A percentile compares a stretch with the other conserved stretches of the same genome.
phyloP scores from a whole-genome alignment of 1,139 yeast genomes.

The Insectozyma bohioensis region DNA sequence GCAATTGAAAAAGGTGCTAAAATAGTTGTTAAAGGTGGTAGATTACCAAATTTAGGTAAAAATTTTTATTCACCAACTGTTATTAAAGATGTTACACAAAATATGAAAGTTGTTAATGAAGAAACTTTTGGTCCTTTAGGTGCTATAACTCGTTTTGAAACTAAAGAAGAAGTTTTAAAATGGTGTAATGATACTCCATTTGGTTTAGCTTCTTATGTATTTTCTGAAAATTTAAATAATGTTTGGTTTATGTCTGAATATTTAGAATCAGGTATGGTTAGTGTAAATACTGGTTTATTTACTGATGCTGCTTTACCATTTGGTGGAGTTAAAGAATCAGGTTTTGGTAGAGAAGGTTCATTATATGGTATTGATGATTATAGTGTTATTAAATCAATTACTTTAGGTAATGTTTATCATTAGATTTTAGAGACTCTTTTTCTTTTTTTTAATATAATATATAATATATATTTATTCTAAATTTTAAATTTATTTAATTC shows the following conservation, averaged over 20 bases:
- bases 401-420: conserved; percentile 36
- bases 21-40: conserved; percentile 41
- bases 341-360: conserved; percentile 53
- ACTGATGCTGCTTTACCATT: conserved; percentile 51
- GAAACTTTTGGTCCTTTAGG: conserved; percentile 52
- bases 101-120: conserved; percentile 40
- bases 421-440: too few species aligned
- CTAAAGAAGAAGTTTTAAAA: conserved; percentile 39
- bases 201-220: conserved; percentile 48
- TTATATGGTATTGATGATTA: conserved; percentile 47
- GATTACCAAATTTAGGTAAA: conserved; percentile 38
- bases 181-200: conserved; percentile 41
- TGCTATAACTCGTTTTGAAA: conserved; percentile 39
- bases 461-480: too few species aligned
- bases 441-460: too few species aligned
- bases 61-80: conserved; percentile 44
- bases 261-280: conserved; percentile 47
- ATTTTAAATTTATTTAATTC: neutral
- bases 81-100: conserved; percentile 37
- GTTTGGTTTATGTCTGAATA: conserved; percentile 51
- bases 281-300: conserved; percentile 46
- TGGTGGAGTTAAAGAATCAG: conserved; percentile 51
- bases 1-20: conserved; percentile 44
- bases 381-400: conserved; percentile 39
- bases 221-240: conserved; percentile 48